A percentile compares a stretch with the other conserved stretches of the same genome.
phyloP scores from a whole-genome alignment of 805 yeast species.

The Suhomyces xylopsoci region DNA sequence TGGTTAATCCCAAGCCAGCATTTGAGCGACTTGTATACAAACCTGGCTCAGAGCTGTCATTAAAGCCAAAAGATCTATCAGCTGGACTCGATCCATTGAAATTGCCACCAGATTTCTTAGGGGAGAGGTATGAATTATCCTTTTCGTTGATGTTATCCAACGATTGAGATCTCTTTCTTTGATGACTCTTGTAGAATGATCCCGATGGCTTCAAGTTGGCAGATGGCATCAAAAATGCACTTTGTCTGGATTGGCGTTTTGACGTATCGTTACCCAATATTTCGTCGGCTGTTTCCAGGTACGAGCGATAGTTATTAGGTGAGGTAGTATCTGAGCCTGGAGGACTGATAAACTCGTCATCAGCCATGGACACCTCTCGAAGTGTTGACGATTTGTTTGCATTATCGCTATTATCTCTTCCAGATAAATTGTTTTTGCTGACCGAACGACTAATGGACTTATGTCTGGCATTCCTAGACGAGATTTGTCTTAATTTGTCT shows the following conservation, averaged over 20 bases:
- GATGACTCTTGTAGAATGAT: constrained; percentile 25
- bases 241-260: constrained; percentile 1
- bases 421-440: constrained; percentile 5
- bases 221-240: constrained; percentile 7
- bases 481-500: constrained; percentile 52
- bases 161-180: constrained; percentile 50
- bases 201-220: constrained; percentile 4
- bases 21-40: constrained; percentile 24
- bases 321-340: constrained; percentile 8
- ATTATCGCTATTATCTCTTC: neutral
- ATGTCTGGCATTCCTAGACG: constrained; percentile 12
- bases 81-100: constrained; percentile 42
- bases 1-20: constrained; percentile 19
- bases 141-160: constrained; percentile 38
- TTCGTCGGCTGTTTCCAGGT: constrained; percentile 19
- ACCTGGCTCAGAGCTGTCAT: constrained; percentile 13
- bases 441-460: constrained; percentile 10
- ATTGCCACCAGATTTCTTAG: constrained; percentile 73
- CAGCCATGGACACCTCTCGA: neutral
- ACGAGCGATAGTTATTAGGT: constrained; percentile 7
- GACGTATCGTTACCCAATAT: neutral
- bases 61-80: constrained; percentile 31
- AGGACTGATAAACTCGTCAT: constrained; percentile 10
- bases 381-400: neutral
- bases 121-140: constrained; percentile 25